Conservation (phyloP, 192 early-diverging fungal genomes). For the Coemansia sp. region DNA sequence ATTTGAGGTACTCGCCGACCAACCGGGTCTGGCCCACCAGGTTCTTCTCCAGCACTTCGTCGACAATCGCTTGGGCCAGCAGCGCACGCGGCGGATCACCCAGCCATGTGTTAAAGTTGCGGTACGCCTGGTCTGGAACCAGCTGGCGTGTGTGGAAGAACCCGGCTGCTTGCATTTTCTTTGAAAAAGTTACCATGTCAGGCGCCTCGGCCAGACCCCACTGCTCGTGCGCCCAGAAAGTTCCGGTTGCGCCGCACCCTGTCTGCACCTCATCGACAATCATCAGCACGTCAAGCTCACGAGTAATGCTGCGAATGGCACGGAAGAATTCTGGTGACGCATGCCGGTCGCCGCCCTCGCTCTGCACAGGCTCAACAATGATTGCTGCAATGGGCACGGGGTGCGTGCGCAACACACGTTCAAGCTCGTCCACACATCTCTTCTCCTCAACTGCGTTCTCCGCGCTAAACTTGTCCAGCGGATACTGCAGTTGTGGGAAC, state of each 20-base stretch:
- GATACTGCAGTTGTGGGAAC: conserved; percentile 69
- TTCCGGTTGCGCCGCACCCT: conserved; percentile 69
- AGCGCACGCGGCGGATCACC: conserved; percentile 69
- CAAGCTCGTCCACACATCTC: conserved; percentile 57
- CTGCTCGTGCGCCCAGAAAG: conserved; percentile 77
- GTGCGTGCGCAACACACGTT: conserved; percentile 52
- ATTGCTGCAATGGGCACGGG: conserved; percentile 62
- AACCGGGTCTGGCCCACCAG: conserved; percentile 56
- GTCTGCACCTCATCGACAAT: conserved; percentile 84
- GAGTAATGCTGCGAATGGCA: conserved; percentile 59
- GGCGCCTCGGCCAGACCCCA: conserved; percentile 66
- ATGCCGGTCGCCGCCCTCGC: conserved; percentile 68
- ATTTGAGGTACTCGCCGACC: conserved; percentile 59
- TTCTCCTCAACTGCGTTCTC: conserved; percentile 63
- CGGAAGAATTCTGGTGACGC: conserved; percentile 70
- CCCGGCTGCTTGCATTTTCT: conserved; percentile 76
- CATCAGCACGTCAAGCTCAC: conserved; percentile 59
- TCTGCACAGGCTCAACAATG: conserved; percentile 72
- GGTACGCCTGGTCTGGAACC: conserved; percentile 62
- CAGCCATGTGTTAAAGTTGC: conserved; percentile 78
- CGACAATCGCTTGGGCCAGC: conserved; percentile 61
- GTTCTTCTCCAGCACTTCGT: conserved; percentile 59
- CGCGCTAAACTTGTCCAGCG: conserved; percentile 57
- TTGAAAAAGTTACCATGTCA: conserved; percentile 76
- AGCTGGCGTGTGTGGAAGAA: conserved; percentile 63